These are phyloP conservation scores for Sclerotinia trifoliorum DNA, from an alignment of 2,329 filamentous ascomycete genomes.

Conservation along the genomic window DNA sequence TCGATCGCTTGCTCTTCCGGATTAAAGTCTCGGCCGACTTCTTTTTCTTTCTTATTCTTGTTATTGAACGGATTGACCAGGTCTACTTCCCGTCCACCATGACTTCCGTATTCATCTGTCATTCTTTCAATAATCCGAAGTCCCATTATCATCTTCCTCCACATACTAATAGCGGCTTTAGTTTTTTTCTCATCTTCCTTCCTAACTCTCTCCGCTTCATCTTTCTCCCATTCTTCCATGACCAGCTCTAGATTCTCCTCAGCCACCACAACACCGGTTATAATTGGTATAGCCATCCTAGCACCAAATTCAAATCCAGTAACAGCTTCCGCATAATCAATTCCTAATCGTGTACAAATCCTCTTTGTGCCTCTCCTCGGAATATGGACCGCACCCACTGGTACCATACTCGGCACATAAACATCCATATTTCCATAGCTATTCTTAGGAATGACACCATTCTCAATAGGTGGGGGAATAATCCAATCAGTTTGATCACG, in stretches of 20 bases:
- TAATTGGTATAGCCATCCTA: constrained; percentile 87
- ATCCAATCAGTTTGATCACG: constrained; percentile 91
- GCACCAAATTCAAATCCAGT: constrained; percentile 96
- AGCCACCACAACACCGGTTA: constrained; percentile 86
- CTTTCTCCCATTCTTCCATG: constrained; percentile 74
- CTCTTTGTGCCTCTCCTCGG: constrained; percentile 73
- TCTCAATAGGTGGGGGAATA: constrained; percentile 78
- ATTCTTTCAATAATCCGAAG: constrained; percentile 79
- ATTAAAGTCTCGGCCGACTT: constrained; percentile 33
- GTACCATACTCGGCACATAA: constrained; percentile 92
- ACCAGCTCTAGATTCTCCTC: constrained; percentile 73
- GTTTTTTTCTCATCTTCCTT: constrained; percentile 83
- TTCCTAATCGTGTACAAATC: constrained; percentile 77
- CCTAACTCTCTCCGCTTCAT: constrained; percentile 70
- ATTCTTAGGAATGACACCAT: constrained; percentile 90
- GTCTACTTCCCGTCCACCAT: constrained; percentile 51
- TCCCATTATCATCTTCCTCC: constrained; percentile 86
- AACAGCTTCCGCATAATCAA: constrained; percentile 92
- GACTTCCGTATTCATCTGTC: constrained; percentile 69
- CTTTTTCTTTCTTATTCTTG: constrained; percentile 38
- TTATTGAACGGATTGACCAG: constrained; percentile 55
- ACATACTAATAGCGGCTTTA: constrained; percentile 69
- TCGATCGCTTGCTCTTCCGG: constrained; percentile 33
- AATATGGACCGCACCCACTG: constrained; percentile 77
- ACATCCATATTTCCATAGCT: constrained; percentile 95